These are phyloP conservation scores for Aureobasidium sp. DNA, from an alignment of 2,329 filamentous ascomycete species.

Conservation along the genomic window DNA sequence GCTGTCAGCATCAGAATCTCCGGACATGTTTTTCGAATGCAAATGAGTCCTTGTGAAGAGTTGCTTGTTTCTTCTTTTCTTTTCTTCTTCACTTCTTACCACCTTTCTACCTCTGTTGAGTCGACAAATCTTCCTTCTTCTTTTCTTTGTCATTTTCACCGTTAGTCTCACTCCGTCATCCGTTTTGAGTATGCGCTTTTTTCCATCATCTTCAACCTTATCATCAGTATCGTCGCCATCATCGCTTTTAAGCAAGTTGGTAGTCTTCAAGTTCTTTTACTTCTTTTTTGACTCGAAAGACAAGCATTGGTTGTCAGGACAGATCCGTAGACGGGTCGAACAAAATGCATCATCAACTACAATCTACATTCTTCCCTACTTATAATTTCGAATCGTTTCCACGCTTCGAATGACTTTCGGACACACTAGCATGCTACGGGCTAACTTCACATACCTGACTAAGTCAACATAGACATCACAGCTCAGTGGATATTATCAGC, in stretches of 20 bases:
- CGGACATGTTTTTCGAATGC: background rate
- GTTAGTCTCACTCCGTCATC: background rate
- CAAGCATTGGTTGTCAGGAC: background rate
- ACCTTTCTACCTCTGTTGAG: background rate
- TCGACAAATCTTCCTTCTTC: background rate
- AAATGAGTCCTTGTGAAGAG: background rate
- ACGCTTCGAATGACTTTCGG: no score
- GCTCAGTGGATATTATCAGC: background rate
- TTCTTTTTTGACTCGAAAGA: background rate
- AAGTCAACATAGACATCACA: background rate
- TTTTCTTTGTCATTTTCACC: background rate
- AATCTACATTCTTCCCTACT: background rate
- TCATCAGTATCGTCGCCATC: background rate
- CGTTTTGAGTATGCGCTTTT: constrained; percentile 3
- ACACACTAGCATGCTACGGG: no score
- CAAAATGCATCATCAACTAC: background rate
- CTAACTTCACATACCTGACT: background rate
- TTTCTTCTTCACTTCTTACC: background rate
- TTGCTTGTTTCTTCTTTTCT: background rate
- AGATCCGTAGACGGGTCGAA: background rate
- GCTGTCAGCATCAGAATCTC: background rate
- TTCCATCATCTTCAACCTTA: background rate
- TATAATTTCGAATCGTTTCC: no score
- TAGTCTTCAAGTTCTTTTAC: background rate
- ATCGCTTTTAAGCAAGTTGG: background rate